Evolutionary conservation across 768 basidiomycete species (phyloP), one percentile per base, ranked within the genome.

Genomic region (Termitomyces sp.): DNA sequence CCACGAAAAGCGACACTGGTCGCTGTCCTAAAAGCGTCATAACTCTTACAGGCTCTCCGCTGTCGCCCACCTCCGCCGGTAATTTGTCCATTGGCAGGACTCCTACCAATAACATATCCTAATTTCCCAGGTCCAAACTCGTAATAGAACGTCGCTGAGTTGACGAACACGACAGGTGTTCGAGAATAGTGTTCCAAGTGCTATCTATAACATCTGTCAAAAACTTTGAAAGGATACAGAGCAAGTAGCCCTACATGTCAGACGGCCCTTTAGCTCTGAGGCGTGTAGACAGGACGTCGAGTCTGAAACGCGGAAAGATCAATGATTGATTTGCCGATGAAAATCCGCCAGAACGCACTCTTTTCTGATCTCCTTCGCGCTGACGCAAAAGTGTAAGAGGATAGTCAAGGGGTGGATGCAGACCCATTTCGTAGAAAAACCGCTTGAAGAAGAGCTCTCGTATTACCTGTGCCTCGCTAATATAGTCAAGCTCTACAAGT

Each of bases 391-490:
- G 29, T 6, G 16, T 20, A 7, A 58, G 46, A 50, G 50, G 51
- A 13, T 13, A 44, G 31, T 66, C 65, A 13, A 62, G 47, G 12
- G 51, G 18, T 18, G 5, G 6, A 42, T 65, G 57, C 9, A 66
- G 57, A 20, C 73, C 71, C 4, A 44, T 59, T 9, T 39, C 58
- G 53, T 75, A 72, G 16, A 51, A 24, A 32, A 63, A 62, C 12
- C 64, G 55, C 2, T 51, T 36, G 53, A 57, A 20, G 59, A 64
- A 46, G 47, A 71, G 68, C 36, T 42, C 41, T 47, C 65, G 68
- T 9, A 78, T 69, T 47, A 69, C 65, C 18, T 63, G 62, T 5
- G 75, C 74, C 7, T 66, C 69, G n/a, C 55, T 44, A 8, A 72
- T 51, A 27, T 67, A 62, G 27, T 62, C 63, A 4, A 70, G 61